phyloP scores from a whole-genome alignment of 2,329 filamentous ascomycete species.

The Magnaporthiopsis rhizophila region DNA sequence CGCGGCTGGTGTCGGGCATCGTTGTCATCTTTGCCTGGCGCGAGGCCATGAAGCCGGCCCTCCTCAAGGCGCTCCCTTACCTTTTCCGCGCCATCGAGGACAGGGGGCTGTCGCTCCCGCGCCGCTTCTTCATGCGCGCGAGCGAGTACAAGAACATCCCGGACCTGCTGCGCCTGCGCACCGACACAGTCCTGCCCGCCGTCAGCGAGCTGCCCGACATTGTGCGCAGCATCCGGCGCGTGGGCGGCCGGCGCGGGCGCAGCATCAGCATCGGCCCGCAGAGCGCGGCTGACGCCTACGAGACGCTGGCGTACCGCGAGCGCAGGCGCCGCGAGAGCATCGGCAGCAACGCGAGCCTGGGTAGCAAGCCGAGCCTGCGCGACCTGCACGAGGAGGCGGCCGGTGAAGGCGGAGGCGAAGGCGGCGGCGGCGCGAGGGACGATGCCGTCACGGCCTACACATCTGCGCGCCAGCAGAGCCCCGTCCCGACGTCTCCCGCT shows the following conservation, averaged over 20 bases:
- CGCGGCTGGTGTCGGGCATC: constrained; percentile 72
- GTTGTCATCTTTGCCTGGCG: constrained; percentile 83
- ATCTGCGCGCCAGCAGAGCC: constrained; percentile 25
- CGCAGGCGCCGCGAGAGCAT: constrained; percentile 47
- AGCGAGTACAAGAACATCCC: constrained; percentile 86
- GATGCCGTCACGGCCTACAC: constrained; percentile 11
- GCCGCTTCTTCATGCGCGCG: constrained; percentile 84
- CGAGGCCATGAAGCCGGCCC: constrained; percentile 75
- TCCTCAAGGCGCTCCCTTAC: constrained; percentile 73
- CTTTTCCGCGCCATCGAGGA: constrained; percentile 81
- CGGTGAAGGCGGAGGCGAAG: constrained; percentile 1
- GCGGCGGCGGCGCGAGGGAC: constrained; percentile 16
- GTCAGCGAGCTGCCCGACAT: constrained; percentile 82
- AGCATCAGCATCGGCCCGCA: constrained; percentile 89
- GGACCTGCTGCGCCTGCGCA: constrained; percentile 53
- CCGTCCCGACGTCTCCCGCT: not conserved
- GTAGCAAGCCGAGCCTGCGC: constrained; percentile 33
- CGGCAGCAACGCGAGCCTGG: constrained; percentile 39
- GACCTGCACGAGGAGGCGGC: constrained; percentile 29
- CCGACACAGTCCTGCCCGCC: constrained; percentile 82
- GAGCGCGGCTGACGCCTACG: constrained; percentile 92
- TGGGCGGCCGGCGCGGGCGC: constrained; percentile 57
- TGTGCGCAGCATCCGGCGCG: constrained; percentile 73
- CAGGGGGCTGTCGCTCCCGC: constrained; percentile 69
- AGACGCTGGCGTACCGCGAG: constrained; percentile 86